Percentiles rank a stretch among this genome's conserved stretches.
Conservation (phyloP, 306 rosid species). For the Gastrolobium bilobum region DNA sequence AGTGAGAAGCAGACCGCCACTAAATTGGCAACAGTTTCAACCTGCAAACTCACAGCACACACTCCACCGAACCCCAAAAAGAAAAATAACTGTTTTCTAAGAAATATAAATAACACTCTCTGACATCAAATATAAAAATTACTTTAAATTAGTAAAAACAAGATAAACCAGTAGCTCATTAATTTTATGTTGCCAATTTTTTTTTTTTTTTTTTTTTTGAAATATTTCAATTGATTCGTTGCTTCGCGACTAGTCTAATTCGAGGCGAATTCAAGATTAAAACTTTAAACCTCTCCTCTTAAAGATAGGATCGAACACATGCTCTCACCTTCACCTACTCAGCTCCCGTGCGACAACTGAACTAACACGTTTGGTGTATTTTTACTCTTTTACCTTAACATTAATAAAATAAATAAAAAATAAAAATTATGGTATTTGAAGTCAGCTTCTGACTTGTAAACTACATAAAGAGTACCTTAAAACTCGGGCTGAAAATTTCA, state of each 20-base stretch:
- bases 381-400: not conserved
- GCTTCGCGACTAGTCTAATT: no score
- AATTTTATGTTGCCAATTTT: not conserved
- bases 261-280: no score
- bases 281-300: no score
- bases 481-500: not conserved
- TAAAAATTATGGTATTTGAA: not conserved
- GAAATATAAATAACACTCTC: no score
- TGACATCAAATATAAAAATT: not conserved
- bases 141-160: not conserved
- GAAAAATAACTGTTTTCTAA: not conserved
- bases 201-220: no score
- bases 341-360: no score
- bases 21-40: slow-evolving; percentile 19
- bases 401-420: not conserved
- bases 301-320: no score
- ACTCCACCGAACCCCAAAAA: not conserved
- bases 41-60: slow-evolving; percentile 19
- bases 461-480: no score
- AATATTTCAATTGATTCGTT: no score
- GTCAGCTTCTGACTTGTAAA: slow-evolving; percentile 28
- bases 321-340: no score
- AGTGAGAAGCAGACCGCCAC: not conserved
- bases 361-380: not conserved
- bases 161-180: not conserved